These are phyloP conservation scores for Termitomyces sp. DNA, from an alignment of 768 basidiomycete genomes.

Conservation along the genomic window DNA sequence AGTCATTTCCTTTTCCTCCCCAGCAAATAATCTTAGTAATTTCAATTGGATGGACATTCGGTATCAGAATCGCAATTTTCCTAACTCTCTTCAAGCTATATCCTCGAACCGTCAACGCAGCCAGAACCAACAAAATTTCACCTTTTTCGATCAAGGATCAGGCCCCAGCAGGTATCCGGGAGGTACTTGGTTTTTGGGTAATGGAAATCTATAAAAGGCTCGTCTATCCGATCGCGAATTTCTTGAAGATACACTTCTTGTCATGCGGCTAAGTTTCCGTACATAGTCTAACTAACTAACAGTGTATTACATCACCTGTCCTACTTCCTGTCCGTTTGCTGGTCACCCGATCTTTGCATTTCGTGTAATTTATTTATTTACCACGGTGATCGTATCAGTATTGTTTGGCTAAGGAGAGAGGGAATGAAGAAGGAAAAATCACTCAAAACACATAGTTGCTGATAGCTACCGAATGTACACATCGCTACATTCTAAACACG, in stretches of 20 bases:
- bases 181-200: slow-evolving; percentile 1
- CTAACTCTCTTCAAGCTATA: background rate
- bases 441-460: too few relatives aligned
- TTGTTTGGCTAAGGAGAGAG: too few relatives aligned
- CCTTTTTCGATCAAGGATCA: background rate
- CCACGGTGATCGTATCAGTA: too few relatives aligned
- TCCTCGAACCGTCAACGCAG: background rate
- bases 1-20: background rate
- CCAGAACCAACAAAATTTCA: background rate
- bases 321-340: too few relatives aligned
- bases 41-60: background rate
- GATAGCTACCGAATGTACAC: too few relatives aligned
- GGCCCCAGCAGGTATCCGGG: background rate
- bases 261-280: too few relatives aligned
- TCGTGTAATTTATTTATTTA: too few relatives aligned
- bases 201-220: background rate
- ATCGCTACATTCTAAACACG: slow-evolving; percentile 79
- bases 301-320: too few relatives aligned
- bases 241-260: background rate
- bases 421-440: too few relatives aligned
- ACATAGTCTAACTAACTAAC: too few relatives aligned
- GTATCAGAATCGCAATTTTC: background rate
- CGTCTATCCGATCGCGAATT: background rate
- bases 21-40: too few relatives aligned
- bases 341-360: too few relatives aligned